A percentile compares a stretch with the other conserved stretches of the same genome.
Evolutionary conservation across 768 basidiomycete genomes (phyloP).

Genomic region (Naganishia antarctica): DNA sequence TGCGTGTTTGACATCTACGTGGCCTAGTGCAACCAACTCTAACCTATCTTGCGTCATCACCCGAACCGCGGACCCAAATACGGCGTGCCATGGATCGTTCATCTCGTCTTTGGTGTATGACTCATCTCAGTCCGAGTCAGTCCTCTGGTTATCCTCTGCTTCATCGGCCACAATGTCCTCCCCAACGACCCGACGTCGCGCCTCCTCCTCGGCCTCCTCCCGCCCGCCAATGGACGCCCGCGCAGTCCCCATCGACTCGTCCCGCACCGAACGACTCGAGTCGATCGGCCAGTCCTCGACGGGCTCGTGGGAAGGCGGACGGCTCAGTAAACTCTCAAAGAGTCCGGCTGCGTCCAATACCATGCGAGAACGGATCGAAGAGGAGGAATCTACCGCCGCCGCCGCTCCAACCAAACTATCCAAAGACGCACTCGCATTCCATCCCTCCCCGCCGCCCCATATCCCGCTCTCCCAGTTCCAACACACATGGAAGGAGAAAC

Average conservation of each 20-base stretch:
- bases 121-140: neutral
- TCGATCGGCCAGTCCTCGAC: conserved; percentile 42
- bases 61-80: neutral
- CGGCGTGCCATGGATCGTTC: too few relatives aligned
- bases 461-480: conserved; percentile 13
- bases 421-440: conserved; percentile 15
- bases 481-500: conserved; percentile 15
- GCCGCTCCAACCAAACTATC: too few relatives aligned
- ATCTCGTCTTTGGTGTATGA: too few relatives aligned
- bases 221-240: conserved; percentile 1
- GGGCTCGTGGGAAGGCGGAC: conserved; percentile 46
- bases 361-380: conserved; percentile 10
- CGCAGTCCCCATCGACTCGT: conserved; percentile 19
- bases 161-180: neutral
- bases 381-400: too few relatives aligned
- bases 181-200: neutral
- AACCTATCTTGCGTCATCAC: neutral
- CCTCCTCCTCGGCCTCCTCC: conserved; percentile 9
- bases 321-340: conserved; percentile 26
- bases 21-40: neutral
- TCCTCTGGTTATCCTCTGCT: neutral
- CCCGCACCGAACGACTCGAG: conserved; percentile 32
- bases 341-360: conserved; percentile 1
- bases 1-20: neutral
- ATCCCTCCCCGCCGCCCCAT: conserved; percentile 8